These are phyloP conservation scores for Clathrospora elynae DNA, from an alignment of 2,329 filamentous ascomycete genomes.

Conservation along the genomic window DNA sequence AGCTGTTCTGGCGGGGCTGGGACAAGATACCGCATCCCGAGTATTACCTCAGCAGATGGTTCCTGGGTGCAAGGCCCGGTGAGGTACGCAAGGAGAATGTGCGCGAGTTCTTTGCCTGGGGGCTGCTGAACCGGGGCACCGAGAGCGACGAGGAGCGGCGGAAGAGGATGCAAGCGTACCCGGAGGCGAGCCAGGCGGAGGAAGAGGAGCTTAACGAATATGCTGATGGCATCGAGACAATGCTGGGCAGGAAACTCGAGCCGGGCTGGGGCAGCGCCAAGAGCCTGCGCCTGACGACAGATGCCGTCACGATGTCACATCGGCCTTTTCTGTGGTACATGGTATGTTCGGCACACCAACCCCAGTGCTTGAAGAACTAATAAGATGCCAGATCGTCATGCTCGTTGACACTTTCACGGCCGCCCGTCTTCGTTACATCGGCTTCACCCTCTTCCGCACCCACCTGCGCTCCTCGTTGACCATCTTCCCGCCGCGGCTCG, in stretches of 20 bases:
- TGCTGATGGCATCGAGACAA: slow-evolving; percentile 58
- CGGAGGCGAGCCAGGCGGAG: slow-evolving; percentile 35
- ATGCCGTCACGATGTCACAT: slow-evolving; percentile 65
- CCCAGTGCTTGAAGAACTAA: slow-evolving; percentile 14
- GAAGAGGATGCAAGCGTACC: slow-evolving; percentile 18
- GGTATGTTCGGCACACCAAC: slow-evolving; percentile 55
- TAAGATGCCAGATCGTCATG: slow-evolving; percentile 49
- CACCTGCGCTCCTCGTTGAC: slow-evolving; percentile 51
- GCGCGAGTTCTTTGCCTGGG: slow-evolving; percentile 70
- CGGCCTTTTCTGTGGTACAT: slow-evolving; percentile 68
- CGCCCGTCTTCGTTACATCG: slow-evolving; percentile 52
- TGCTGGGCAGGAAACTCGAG: slow-evolving; percentile 58
- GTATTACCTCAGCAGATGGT: slow-evolving; percentile 67
- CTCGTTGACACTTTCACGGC: slow-evolving; percentile 58
- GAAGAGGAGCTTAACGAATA: slow-evolving; percentile 62
- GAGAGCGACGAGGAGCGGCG: slow-evolving; percentile 35
- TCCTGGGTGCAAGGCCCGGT: slow-evolving; percentile 61
- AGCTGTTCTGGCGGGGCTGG: slow-evolving; percentile 63
- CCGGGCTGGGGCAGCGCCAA: slow-evolving; percentile 62
- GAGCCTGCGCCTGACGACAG: slow-evolving; percentile 68
- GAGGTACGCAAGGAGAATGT: slow-evolving; percentile 72
- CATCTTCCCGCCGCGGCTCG: slow-evolving; percentile 65
- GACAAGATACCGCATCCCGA: slow-evolving; percentile 61
- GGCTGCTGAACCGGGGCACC: slow-evolving; percentile 63
- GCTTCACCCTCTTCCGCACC: slow-evolving; percentile 60